Percentiles rank a stretch among this genome's conserved stretches.
Conservation (phyloP, 2,329 filamentous ascomycete species). For the Colletotrichum viniferum region DNA sequence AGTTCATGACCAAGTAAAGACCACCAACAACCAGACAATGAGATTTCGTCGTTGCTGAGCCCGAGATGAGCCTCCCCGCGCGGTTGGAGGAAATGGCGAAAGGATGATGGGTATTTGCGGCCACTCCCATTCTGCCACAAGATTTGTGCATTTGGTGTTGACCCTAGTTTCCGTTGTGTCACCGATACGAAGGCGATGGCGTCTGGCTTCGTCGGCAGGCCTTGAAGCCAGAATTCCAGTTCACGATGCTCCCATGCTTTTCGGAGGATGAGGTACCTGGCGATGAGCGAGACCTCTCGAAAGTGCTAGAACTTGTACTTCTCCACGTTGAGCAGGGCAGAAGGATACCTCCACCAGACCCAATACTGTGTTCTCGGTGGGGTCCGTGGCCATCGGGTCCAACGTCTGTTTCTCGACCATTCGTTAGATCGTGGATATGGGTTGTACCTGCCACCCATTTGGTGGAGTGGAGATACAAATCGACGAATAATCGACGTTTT, state of each 20-base stretch:
- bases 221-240: not conserved
- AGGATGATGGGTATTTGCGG: not conserved
- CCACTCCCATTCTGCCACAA: not conserved
- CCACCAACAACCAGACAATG: not conserved
- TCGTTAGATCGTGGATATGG: not conserved
- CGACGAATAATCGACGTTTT: constrained; percentile 12
- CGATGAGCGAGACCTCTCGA: not conserved
- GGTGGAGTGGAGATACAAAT: not conserved
- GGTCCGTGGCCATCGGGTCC: not conserved
- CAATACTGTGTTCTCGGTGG: not conserved
- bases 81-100: not conserved
- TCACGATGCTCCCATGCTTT: not conserved
- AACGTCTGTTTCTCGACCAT: not conserved
- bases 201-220: not conserved
- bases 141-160: not conserved
- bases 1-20: not conserved
- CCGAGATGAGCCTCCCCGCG: not conserved
- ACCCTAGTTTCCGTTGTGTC: not conserved
- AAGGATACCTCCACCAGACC: not conserved
- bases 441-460: not conserved
- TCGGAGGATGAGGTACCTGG: not conserved
- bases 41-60: not conserved
- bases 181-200: not conserved
- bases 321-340: not conserved
- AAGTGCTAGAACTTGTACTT: constrained; percentile 4